Conservation (phyloP, 73 alveolate genomes). For the Paramecium primaurelia region DNA sequence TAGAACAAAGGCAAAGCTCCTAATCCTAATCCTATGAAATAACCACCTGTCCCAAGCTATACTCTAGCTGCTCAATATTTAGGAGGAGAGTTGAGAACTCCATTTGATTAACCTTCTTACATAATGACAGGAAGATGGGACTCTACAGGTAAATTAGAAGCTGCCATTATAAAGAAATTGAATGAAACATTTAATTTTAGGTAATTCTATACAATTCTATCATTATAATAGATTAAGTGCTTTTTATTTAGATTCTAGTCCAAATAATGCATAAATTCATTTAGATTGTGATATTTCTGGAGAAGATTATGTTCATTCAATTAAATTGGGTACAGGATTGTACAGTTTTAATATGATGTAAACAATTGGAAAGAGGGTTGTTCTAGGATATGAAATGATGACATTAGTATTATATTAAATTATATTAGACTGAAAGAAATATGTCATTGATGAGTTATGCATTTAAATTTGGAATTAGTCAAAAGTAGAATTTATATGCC, state of each 20-base stretch:
- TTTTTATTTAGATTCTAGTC: conserved; percentile 26
- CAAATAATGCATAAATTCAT: neutral
- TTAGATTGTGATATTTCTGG: conserved; percentile 13
- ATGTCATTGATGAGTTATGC: conserved; percentile 51
- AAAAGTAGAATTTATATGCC: neutral
- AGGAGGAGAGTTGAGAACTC: conserved; percentile 34
- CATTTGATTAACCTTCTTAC: conserved; percentile 24
- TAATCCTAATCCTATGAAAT: conserved; percentile 31
- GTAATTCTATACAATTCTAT: neutral
- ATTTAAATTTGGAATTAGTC: neutral
- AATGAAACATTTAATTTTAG: conserved; percentile 31
- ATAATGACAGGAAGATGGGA: conserved; percentile 62
- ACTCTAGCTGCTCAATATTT: conserved; percentile 56
- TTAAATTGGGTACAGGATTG: conserved; percentile 51
- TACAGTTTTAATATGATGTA: conserved; percentile 49
- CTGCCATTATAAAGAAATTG: conserved; percentile 36
- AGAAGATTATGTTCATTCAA: conserved; percentile 47
- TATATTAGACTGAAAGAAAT: conserved; percentile 45
- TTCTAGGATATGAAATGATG: conserved; percentile 55
- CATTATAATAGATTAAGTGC: neutral
- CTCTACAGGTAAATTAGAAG: conserved; percentile 59
- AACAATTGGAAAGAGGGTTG: conserved; percentile 31
- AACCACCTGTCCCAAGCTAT: conserved; percentile 47
- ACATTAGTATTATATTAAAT: neutral
- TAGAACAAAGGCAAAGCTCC: neutral